Evolutionary conservation across 2,329 filamentous ascomycete genomes (phyloP).

Genomic region (Aspergillus vadensis): DNA sequence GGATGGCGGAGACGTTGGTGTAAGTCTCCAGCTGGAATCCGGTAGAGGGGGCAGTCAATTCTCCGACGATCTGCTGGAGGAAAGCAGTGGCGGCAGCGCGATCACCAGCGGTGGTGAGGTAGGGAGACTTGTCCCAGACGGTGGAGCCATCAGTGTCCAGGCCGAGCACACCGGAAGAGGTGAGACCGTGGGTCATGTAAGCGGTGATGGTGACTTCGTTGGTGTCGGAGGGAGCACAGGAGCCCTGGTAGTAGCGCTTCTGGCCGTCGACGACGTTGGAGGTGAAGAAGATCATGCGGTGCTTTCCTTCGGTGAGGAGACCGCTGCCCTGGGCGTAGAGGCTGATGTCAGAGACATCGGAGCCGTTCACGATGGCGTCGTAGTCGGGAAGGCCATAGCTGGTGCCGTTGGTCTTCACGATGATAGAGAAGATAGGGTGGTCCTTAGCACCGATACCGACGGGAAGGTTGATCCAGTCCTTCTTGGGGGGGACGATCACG

Average conservation of each 20-base stretch:
- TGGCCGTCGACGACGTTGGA: constrained; percentile 28
- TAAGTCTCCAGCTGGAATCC: constrained; percentile 27
- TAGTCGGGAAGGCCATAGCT: constrained; percentile 15
- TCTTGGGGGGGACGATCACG: constrained; percentile 44
- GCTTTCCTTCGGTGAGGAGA: constrained; percentile 26
- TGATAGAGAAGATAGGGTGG: constrained; percentile 27
- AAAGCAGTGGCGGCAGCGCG: constrained; percentile 20
- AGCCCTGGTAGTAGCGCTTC: constrained; percentile 32
- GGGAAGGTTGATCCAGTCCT: constrained; percentile 54
- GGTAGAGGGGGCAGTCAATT: constrained; percentile 23
- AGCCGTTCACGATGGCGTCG: not conserved
- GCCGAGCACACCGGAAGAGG: constrained; percentile 28
- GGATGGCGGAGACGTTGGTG: constrained; percentile 27
- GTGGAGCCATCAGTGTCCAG: constrained; percentile 29
- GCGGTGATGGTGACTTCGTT: constrained; percentile 25
- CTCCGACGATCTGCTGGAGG: constrained; percentile 24
- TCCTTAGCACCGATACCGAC: constrained; percentile 56
- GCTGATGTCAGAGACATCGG: constrained; percentile 24
- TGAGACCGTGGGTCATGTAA: constrained; percentile 33
- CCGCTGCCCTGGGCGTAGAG: constrained; percentile 27
- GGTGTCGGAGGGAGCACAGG: constrained; percentile 19
- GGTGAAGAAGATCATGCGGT: constrained; percentile 31
- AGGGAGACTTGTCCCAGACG: constrained; percentile 29
- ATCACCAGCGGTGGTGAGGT: constrained; percentile 27
- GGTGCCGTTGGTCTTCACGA: constrained; percentile 11